phyloP scores from a whole-genome alignment of 2,329 filamentous ascomycete species.

The Apiospora sp. region DNA sequence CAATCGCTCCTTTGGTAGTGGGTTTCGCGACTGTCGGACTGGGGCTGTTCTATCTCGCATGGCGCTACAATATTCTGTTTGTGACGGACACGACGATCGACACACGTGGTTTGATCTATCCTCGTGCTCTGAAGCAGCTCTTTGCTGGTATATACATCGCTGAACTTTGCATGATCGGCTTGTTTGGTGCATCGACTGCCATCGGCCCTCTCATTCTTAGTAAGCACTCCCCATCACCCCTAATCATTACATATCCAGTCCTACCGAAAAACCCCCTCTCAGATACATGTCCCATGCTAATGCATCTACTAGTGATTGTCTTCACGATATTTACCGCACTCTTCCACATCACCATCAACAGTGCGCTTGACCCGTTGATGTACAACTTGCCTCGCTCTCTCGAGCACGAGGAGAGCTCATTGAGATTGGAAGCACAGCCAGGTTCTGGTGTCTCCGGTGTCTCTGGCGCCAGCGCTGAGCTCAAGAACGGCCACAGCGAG shows the following conservation, averaged over 20 bases:
- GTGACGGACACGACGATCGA: conserved; percentile 84
- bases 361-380: conserved; percentile 78
- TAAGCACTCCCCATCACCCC: not conserved
- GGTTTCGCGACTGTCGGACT: conserved; percentile 83
- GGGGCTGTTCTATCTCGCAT: conserved; percentile 83
- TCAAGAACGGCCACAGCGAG: conserved; percentile 38
- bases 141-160: conserved; percentile 85
- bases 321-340: conserved; percentile 79
- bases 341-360: conserved; percentile 77
- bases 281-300: not conserved
- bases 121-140: conserved; percentile 86
- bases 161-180: conserved; percentile 82
- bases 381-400: conserved; percentile 80
- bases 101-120: conserved; percentile 87
- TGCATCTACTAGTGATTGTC: conserved; percentile 60
- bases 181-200: conserved; percentile 76
- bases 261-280: not conserved
- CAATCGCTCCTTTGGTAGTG: conserved; percentile 85
- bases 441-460: not conserved
- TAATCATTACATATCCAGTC: not conserved
- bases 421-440: conserved; percentile 36
- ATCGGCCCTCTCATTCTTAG: conserved; percentile 75
- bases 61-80: conserved; percentile 90
- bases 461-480: conserved; percentile 38
- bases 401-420: conserved; percentile 54